phyloP scores from a whole-genome alignment of 352 stramenopile genomes.

The Elongisporangium undulatum region DNA sequence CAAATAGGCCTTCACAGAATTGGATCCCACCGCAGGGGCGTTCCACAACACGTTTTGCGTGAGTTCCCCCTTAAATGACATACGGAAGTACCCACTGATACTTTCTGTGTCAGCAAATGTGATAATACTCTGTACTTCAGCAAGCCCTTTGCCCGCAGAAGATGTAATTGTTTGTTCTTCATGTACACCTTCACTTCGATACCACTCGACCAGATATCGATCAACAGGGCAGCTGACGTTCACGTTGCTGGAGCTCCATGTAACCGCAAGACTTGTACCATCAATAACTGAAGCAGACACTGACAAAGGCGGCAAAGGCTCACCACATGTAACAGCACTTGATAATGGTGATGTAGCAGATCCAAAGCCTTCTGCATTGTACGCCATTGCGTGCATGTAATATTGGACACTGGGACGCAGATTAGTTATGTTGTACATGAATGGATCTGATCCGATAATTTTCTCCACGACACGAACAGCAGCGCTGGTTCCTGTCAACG shows the following conservation, averaged over 20 bases:
- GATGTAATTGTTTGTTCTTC: slow-evolving; percentile 79
- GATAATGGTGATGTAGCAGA: slow-evolving; percentile 52
- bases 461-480: slow-evolving; percentile 72
- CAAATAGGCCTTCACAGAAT: slow-evolving; percentile 67
- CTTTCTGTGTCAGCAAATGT: slow-evolving; percentile 56
- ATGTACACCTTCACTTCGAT: slow-evolving; percentile 38
- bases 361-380: slow-evolving; percentile 62
- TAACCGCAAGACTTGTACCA: slow-evolving; percentile 46
- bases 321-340: slow-evolving; percentile 43
- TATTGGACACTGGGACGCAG: slow-evolving; percentile 55
- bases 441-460: slow-evolving; percentile 90
- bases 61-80: slow-evolving; percentile 50
- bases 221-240: slow-evolving; percentile 40
- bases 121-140: slow-evolving; percentile 56
- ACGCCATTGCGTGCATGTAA: slow-evolving; percentile 80
- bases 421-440: slow-evolving; percentile 53
- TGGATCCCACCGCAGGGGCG: slow-evolving; percentile 39
- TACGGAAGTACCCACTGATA: slow-evolving; percentile 59
- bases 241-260: slow-evolving; percentile 31
- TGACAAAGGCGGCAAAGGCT: slow-evolving; percentile 38
- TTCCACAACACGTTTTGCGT: slow-evolving; percentile 74
- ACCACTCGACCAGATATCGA: slow-evolving; percentile 79
- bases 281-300: slow-evolving; percentile 48
- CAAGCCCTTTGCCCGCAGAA: slow-evolving; percentile 56
- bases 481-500: slow-evolving; percentile 60